Base-by-base conservation (phyloP, 2,329 filamentous ascomycete species). In the Pyrenophora graminea region DNA sequence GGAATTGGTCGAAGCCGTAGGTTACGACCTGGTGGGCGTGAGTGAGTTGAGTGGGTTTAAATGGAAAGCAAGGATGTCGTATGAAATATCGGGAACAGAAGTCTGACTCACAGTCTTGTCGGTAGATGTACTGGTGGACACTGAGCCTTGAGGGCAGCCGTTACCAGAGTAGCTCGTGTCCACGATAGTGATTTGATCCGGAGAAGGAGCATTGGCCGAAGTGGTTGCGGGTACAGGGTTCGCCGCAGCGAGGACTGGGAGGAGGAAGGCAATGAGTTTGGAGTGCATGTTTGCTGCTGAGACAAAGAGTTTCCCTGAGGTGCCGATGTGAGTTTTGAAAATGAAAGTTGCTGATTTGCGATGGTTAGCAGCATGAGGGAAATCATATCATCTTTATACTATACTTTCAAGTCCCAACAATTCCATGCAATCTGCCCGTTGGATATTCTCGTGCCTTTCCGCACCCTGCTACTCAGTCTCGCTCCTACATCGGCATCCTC, bases 91-190 rank as follows among this genome's bases (percentile, higher is more conserved):
- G 49, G 13, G 42, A 34, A 27, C 23, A 34, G 0, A 21, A 31
- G 2, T 13, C 12, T 2, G 7, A 58, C 64, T 61, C 53, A 70
- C 68, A 21, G 68, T 71, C 61, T 68, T 68, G 55, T 71, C 68
- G 6, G 57, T 51, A 2, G 68, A 70, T 21, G 61, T 67, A 41
- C 54, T 66, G 33, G 65, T 68, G 0, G 67, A 70, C 15, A 71
- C 67, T 37, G 67, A 66, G 32, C 68, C 69, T 48, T 71, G 69
- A 36, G 68, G 69, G 45, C 68, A 71, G 15, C 69, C 69, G 41
- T 67, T 71, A 27, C 69, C 69, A 21, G 65, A 68, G 60, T 71
- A 71, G 36, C 62, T 47, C 47, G 53, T 65, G 51, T 65, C 63
- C 17, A 64, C 25, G 40, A 71, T 70, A 39, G 63, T 67, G 52